Conservation (phyloP, 2,329 filamentous ascomycete species). For the Hypomyces perniciosus region DNA sequence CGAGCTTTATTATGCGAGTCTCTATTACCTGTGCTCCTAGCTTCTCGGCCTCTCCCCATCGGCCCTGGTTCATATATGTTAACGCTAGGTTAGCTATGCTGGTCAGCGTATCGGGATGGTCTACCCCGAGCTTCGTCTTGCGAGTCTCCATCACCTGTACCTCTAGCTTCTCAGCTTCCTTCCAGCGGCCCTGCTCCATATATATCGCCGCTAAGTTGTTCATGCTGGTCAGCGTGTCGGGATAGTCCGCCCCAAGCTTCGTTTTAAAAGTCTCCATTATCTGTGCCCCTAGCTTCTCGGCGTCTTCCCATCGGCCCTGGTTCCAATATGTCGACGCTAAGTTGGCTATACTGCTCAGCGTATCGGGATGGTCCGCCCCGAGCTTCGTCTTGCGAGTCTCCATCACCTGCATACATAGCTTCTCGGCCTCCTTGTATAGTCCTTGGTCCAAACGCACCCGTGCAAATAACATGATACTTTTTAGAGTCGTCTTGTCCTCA, state of each 20-base stretch:
- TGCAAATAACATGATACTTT: neutral
- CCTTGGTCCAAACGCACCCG: neutral
- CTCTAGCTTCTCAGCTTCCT: neutral
- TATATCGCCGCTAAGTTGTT: neutral
- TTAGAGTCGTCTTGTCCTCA: neutral
- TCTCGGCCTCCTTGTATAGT: neutral
- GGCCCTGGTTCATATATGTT: neutral
- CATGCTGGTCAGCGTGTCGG: neutral
- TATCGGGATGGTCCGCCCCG: neutral
- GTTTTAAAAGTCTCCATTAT: neutral
- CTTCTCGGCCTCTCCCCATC: neutral
- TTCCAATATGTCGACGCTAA: neutral
- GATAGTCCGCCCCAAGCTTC: neutral
- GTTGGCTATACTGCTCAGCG: neutral
- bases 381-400: too few relatives aligned
- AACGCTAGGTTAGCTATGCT: neutral
- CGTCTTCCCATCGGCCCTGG: neutral
- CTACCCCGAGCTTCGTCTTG: neutral
- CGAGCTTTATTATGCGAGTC: neutral
- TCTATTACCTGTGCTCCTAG: neutral
- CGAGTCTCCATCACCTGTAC: neutral
- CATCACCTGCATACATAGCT: neutral
- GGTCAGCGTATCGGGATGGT: slow-evolving; percentile 2
- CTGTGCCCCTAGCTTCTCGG: neutral
- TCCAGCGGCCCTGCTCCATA: neutral